Evolutionary conservation across 345 rosid genomes (phyloP).

Genomic region (Salix purpurea): DNA sequence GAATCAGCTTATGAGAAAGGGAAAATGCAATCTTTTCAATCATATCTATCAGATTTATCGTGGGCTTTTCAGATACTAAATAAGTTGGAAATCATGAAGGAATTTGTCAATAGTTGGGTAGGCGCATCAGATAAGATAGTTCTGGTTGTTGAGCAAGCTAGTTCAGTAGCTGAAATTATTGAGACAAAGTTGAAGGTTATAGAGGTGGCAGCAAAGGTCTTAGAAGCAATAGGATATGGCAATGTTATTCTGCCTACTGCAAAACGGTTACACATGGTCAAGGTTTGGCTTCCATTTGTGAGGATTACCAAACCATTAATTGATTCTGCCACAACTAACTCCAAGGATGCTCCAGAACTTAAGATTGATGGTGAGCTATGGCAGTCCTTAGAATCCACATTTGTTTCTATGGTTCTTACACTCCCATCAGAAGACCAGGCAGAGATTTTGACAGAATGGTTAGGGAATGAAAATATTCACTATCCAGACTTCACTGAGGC

Average conservation of each 20-base stretch:
- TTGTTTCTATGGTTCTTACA: conserved; percentile 64
- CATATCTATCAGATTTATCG: conserved; percentile 54
- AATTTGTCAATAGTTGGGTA: conserved; percentile 65
- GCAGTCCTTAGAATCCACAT: conserved; percentile 73
- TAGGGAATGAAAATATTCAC: conserved; percentile 38
- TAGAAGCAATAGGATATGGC: conserved; percentile 75
- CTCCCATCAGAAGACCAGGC: conserved; percentile 83
- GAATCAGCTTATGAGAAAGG: conserved; percentile 30
- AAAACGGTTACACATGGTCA: conserved; percentile 61
- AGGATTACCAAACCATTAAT: conserved; percentile 57
- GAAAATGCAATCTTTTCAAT: conserved; percentile 33
- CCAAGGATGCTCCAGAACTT: conserved; percentile 29
- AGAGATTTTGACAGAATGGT: conserved; percentile 78
- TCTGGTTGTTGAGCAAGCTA: conserved; percentile 33
- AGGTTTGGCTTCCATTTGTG: conserved; percentile 86
- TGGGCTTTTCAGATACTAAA: conserved; percentile 74
- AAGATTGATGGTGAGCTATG: conserved; percentile 69
- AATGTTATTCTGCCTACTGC: conserved; percentile 61
- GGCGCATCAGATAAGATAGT: conserved; percentile 68
- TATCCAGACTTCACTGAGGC: conserved; percentile 93
- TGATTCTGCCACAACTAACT: conserved; percentile 34
- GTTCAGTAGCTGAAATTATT: conserved; percentile 29
- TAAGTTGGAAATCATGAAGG: conserved; percentile 70
- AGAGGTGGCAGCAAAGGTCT: conserved; percentile 67
- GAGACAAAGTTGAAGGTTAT: conserved; percentile 50